Evolutionary conservation across 768 basidiomycete species (phyloP), one percentile per base, ranked within the genome.

Genomic region (Amanita exitialis): DNA sequence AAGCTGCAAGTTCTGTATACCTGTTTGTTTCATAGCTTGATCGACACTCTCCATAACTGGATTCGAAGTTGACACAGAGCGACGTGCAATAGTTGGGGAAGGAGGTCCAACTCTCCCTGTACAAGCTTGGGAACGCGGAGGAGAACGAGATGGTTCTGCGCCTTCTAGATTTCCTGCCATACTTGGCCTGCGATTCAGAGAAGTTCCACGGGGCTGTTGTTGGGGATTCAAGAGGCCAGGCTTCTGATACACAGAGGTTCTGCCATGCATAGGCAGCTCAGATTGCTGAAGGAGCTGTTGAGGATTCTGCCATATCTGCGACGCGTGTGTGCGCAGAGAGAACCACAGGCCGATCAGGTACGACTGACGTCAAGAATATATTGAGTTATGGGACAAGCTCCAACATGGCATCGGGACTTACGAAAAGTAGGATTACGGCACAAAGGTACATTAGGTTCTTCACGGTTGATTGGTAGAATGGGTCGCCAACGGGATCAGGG

Each of bases 301-400:
- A 2, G 94, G 94, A 62, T 98, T 97, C 63, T 98, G 93, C 96
- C 96, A 99, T 58, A 99, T 99, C 63, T 98, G 96, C 12, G 87
- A 83, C 6, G 96, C 96, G 63, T 99, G 96, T 1, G 96, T 99
- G 43, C 91, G 85, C 15, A 99, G 80, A 35, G 96, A 97, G 72
- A 99, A 99, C 96, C 96, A 98, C 0, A 98, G 74, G 32, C 96
- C 96, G 53, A 98, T 80, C 42, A 97, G 78, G 66, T 99, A 99
- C 1, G 96, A 97, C 93, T 97, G 41, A 18, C 13, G 30, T 16
- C 39, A 15, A 41, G 35, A 25, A 32, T 30, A 10, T 30, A 30
- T 50, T 27, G 23, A 44, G 3, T 23, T 27, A 47, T 8, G 16
- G 16, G 10, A 44, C 45, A 54, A 47, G 9, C 18, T 20, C 15